These are phyloP conservation scores for Orbilia quercus DNA, from an alignment of 2,329 filamentous ascomycete genomes.

Conservation along the genomic window DNA sequence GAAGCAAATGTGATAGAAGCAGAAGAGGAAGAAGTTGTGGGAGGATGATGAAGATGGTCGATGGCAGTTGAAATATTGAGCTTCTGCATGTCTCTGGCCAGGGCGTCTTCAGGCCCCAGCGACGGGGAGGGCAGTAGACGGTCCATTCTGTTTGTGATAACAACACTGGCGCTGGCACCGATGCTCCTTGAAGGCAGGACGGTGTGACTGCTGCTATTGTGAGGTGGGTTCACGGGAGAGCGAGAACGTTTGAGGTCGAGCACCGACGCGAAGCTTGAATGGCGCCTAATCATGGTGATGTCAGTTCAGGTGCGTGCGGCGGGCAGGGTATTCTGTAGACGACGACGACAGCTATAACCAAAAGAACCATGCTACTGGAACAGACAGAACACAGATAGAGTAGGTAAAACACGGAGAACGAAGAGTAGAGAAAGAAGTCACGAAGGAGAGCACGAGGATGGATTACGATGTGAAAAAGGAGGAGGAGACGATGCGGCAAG, in stretches of 20 bases:
- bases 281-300: neutral
- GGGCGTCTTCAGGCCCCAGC: slow-evolving; percentile 44
- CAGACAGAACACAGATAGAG: neutral
- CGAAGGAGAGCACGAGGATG: neutral
- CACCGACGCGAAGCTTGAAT: slow-evolving; percentile 3
- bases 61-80: slow-evolving; percentile 28
- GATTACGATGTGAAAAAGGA: slow-evolving; percentile 12
- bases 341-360: neutral
- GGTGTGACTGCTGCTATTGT: neutral
- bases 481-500: slow-evolving; percentile 8
- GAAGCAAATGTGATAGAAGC: slow-evolving; percentile 22
- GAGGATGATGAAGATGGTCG: neutral
- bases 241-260: neutral
- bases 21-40: slow-evolving; percentile 20
- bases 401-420: neutral
- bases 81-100: slow-evolving; percentile 37
- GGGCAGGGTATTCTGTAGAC: neutral
- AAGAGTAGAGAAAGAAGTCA: neutral
- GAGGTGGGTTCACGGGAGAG: neutral
- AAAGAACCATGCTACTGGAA: neutral
- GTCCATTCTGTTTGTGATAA: too few relatives aligned
- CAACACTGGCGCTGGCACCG: too few relatives aligned
- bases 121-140: slow-evolving; percentile 34
- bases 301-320: neutral
- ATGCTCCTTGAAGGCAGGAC: neutral